Evolutionary conservation across 2,329 filamentous ascomycete genomes (phyloP).

Genomic region (Fusarium mangiferae): DNA sequence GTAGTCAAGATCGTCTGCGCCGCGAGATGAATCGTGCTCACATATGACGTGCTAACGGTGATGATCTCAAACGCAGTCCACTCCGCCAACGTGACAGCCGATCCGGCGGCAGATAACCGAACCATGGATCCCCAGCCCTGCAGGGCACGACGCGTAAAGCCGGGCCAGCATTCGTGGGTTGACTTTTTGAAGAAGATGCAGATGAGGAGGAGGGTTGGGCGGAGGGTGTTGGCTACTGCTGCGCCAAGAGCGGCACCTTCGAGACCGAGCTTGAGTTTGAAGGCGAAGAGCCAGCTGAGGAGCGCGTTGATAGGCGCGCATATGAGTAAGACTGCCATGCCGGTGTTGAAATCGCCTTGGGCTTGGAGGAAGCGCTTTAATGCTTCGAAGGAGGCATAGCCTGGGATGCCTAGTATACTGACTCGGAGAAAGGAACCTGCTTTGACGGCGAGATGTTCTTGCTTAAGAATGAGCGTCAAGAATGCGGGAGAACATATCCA

Average conservation of each 20-base stretch:
- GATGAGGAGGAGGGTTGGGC: slow-evolving; percentile 57
- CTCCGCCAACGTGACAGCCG: slow-evolving; percentile 54
- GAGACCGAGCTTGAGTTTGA: slow-evolving; percentile 56
- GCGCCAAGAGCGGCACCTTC: slow-evolving; percentile 62
- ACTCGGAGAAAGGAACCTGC: slow-evolving; percentile 61
- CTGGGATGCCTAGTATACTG: slow-evolving; percentile 61
- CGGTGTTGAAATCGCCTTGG: slow-evolving; percentile 63
- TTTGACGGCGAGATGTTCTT: slow-evolving; percentile 58
- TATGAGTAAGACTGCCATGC: slow-evolving; percentile 57
- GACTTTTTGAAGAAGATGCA: slow-evolving; percentile 56
- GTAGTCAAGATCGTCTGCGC: slow-evolving; percentile 56
- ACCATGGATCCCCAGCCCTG: slow-evolving; percentile 54
- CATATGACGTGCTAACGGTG: slow-evolving; percentile 57
- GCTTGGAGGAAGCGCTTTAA: slow-evolving; percentile 65
- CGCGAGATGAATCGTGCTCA: slow-evolving; percentile 55
- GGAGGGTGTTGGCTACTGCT: slow-evolving; percentile 60
- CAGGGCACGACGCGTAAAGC: slow-evolving; percentile 50
- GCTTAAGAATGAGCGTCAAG: slow-evolving; percentile 57
- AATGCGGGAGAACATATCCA: slow-evolving; percentile 62
- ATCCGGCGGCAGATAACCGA: slow-evolving; percentile 52
- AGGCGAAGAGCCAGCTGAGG: slow-evolving; percentile 61
- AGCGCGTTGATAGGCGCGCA: slow-evolving; percentile 60
- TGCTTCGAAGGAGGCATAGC: slow-evolving; percentile 64
- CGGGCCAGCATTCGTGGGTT: slow-evolving; percentile 49
- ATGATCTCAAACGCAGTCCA: slow-evolving; percentile 57